Base-by-base conservation (phyloP, 2,329 filamentous ascomycete species). In the Colletotrichum endophyticum region DNA sequence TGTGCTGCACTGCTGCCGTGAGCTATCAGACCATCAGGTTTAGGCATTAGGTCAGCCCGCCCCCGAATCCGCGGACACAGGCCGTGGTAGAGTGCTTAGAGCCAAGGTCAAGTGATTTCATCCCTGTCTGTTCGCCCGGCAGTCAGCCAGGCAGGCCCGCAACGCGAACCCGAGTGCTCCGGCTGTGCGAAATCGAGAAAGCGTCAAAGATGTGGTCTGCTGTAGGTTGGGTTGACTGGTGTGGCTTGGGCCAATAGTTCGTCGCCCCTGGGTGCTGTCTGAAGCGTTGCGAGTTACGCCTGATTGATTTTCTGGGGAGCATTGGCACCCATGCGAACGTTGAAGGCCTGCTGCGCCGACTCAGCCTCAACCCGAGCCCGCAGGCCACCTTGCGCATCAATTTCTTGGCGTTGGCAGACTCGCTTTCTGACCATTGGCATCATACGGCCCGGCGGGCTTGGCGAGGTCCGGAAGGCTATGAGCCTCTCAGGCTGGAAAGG, bases 111-210 rank as follows among this genome's bases (percentile, higher is more conserved):
- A 72, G 27, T 62, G 36, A 34, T n/a, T 36, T 25, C 32, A 73
- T 44, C 62, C 68, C 25, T 73, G 57, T 56, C 25, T 19, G 25
- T 49, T 59, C 36, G 66, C n/a, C 36, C 30, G 30, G 30, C 30
- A 15, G 72, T 32, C 44, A 53, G 59, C 59, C 32, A 36, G 49
- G 6, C n/a, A 36, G 19, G 66, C 49, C 49, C 32, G 44, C 49
- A 19, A 59, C 25, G 64, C 70, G 59, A 73, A 34, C 61, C 73
- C 64, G 64, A 76, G 71, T 16, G 70, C 64, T 73, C 73, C 73
- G 70, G 64, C 70, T 73, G 70, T 64, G 57, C 73, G 49, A 53
- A 32, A 44, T 34, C 62, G 64, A 62, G 61, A 59, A 30, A 9
- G 30, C 15, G n/a, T 53, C 57, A 28, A 34, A 57, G 39, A 27